Evolutionary conservation across 1,284 basidiomycete genomes (phyloP), one percentile per base, ranked within the genome.

Genomic region (Ceratobasidium sp.): DNA sequence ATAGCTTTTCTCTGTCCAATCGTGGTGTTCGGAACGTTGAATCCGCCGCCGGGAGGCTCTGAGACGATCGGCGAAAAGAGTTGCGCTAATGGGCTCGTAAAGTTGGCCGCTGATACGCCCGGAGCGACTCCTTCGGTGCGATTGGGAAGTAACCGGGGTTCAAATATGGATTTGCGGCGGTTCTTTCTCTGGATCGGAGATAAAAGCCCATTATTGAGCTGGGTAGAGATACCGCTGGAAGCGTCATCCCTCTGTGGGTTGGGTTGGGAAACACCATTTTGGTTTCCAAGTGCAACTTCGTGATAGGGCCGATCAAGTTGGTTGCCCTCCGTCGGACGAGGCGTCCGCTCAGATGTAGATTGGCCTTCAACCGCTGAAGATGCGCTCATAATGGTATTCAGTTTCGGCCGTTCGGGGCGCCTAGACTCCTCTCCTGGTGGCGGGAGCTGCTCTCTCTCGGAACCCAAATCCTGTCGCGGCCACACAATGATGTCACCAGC

Each of bases 61-160:
- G 64, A 14, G 6, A 86, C 71, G 19, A 90, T 72, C 2, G 89
- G 87, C 69, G 87, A 86, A 75, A 85, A 91, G 13, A 89, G 80
- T 74, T 90, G 88, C 2, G 88, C 87, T 1, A 91, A 79, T 19
- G 89, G 89, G 73, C 87, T 88, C 6, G 80, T 76, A 57, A 58
- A 64, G 14, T 33, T 54, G 0, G 30, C 36, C 1, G 71, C 56
- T 2, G 54, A 23, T 13, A 57, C 42, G 21, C 50, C 39, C 11
- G 50, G 49, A 8, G 50, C 49, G 14, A 49, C 39, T 1, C 44
- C 56, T 27, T 39, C 54, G 41, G 42, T 23, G 30, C 36, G 52
- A 27, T 57, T 47, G 11, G 58, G 54, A 42, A 56, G 59, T 9
- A 58, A 11, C 41, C 50, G 64, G 14, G 58, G 69, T 36, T 67